A percentile compares a stretch with the other conserved stretches of the same genome.
Conservation (phyloP, 805 yeast species). For the Yamadazyma scolyti region DNA sequence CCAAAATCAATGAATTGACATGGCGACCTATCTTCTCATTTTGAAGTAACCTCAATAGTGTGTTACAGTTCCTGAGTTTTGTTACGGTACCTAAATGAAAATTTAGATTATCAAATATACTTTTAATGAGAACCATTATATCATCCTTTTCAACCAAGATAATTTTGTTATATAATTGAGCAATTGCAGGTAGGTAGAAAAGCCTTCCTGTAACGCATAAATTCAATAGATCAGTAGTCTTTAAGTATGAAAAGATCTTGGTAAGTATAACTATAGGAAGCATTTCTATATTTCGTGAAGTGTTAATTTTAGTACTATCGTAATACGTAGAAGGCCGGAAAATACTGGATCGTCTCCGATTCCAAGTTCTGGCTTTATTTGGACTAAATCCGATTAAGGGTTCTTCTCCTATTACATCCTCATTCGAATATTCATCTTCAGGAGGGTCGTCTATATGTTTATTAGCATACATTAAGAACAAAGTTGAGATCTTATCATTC, state of each 20-base stretch:
- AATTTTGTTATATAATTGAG: constrained; percentile 18
- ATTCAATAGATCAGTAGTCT: constrained; percentile 18
- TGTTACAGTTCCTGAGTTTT: too few relatives aligned
- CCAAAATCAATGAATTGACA: constrained; percentile 3
- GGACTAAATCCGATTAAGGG: too few relatives aligned
- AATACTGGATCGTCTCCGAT: constrained; percentile 12
- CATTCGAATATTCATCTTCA: too few relatives aligned
- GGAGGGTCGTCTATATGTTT: too few relatives aligned
- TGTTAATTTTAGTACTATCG: constrained; percentile 4
- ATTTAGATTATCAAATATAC: background rate
- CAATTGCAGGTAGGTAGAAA: constrained; percentile 24
- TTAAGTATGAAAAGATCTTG: constrained; percentile 16
- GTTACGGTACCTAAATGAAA: background rate
- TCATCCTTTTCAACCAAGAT: constrained; percentile 11
- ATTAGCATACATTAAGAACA: too few relatives aligned
- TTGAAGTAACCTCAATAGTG: background rate
- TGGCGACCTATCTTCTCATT: constrained; percentile 6
- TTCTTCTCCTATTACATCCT: too few relatives aligned
- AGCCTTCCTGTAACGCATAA: constrained; percentile 16
- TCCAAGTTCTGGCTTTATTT: too few relatives aligned
- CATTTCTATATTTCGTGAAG: constrained; percentile 9
- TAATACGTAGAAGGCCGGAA: constrained; percentile 12
- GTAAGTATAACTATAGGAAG: constrained; percentile 17
- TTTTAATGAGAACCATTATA: constrained; percentile 3
- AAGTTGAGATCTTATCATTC: too few relatives aligned